These are phyloP conservation scores for Torulaspora franciscae DNA, from an alignment of 805 yeast genomes.

Conservation along the genomic window DNA sequence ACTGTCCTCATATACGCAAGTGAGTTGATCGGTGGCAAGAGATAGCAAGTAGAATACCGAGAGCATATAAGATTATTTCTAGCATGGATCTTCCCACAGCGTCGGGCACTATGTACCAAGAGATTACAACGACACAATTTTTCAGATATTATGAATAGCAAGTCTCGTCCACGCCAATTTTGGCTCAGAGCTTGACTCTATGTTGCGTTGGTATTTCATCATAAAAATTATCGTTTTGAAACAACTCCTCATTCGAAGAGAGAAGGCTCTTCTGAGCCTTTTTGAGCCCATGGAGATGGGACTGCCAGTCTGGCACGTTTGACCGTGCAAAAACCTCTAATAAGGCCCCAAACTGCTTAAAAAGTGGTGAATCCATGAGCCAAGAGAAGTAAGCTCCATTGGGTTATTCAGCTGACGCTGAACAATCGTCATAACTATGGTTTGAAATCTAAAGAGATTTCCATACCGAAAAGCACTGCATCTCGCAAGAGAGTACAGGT, in stretches of 20 bases:
- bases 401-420: conserved; percentile 46
- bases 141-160: conserved; percentile 39
- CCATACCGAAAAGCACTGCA: conserved; percentile 53
- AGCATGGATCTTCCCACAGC: conserved; percentile 4
- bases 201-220: conserved; percentile 78
- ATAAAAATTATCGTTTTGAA: conserved; percentile 29
- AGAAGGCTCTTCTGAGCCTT: conserved; percentile 13
- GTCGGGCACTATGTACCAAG: background rate
- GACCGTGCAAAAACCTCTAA: conserved; percentile 51
- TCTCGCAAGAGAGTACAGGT: conserved; percentile 17
- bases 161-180: conserved; percentile 57
- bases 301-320: conserved; percentile 53
- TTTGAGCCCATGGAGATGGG: background rate
- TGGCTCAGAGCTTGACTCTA: conserved; percentile 88
- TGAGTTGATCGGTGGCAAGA: conserved; percentile 51
- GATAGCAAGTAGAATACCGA: conserved; percentile 6
- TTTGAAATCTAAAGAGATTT: conserved; percentile 50
- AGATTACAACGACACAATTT: conserved; percentile 1
- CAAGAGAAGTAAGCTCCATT: conserved; percentile 80
- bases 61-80: background rate
- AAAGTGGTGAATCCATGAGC: conserved; percentile 49
- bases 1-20: conserved; percentile 74
- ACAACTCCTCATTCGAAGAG: background rate
- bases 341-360: conserved; percentile 30
- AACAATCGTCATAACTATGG: conserved; percentile 73